Evolutionary conservation across 1,139 yeast species (phyloP).

Genomic region (Arxiozyma bovina): DNA sequence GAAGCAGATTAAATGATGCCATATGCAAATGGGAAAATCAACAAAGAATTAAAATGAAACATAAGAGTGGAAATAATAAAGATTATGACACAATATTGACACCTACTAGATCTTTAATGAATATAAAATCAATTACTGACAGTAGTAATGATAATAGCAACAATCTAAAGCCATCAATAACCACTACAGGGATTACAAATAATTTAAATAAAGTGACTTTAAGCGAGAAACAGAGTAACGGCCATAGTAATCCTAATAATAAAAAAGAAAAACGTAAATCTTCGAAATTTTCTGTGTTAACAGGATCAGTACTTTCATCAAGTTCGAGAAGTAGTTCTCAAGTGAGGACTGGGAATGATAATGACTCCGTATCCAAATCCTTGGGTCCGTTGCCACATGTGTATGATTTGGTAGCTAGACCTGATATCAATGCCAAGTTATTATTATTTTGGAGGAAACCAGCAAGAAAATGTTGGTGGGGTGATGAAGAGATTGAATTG

Average conservation of each 20-base stretch:
- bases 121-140: conserved; percentile 1
- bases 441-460: conserved; percentile 95
- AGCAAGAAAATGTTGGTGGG: conserved; percentile 99
- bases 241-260: conserved; percentile 6
- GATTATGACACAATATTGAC: conserved; percentile 4
- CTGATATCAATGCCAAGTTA: conserved; percentile 47
- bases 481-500: conserved; percentile 52
- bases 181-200: conserved; percentile 2
- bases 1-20: conserved; percentile 21
- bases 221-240: neutral
- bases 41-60: neutral
- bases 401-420: conserved; percentile 30
- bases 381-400: conserved; percentile 21
- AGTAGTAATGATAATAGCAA: conserved; percentile 2
- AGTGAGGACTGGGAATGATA: conserved; percentile 29
- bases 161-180: conserved; percentile 6
- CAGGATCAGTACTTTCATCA: conserved; percentile 37
- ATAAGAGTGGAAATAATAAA: neutral
- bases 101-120: conserved; percentile 5
- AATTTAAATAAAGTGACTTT: neutral
- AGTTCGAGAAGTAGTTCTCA: conserved; percentile 39
- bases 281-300: conserved; percentile 42
- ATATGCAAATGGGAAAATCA: conserved; percentile 20
- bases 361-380: conserved; percentile 28
- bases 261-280: conserved; percentile 27